Evolutionary conservation across 495 filamentous ascomycete species (phyloP).

Genomic region (Thozetella sp.): DNA sequence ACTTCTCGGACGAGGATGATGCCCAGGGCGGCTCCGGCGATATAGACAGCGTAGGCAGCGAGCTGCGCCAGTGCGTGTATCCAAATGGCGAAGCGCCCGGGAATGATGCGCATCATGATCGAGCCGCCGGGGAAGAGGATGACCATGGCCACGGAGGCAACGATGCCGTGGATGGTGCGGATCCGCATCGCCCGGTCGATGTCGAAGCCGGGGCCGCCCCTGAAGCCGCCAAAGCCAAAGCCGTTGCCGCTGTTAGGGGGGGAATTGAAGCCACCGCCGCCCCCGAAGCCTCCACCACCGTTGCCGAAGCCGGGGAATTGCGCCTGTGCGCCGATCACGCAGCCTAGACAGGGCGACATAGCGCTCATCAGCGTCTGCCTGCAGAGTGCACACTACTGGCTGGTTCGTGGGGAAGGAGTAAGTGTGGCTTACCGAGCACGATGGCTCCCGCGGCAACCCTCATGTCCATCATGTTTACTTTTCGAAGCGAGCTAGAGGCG

Average conservation of each 20-base stretch:
- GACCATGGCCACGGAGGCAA: slow-evolving; percentile 41
- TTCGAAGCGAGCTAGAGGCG: too few species aligned
- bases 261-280: slow-evolving; percentile 3
- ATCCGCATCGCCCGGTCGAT: slow-evolving; percentile 13
- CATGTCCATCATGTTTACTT: background rate
- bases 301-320: background rate
- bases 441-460: background rate
- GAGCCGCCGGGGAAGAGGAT: slow-evolving; percentile 56
- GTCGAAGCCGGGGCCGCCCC: slow-evolving; percentile 18
- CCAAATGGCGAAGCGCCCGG: slow-evolving; percentile 26
- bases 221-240: slow-evolving; percentile 10
- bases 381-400: background rate
- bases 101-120: slow-evolving; percentile 48
- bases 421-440: background rate
- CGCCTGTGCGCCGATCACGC: slow-evolving; percentile 4
- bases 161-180: slow-evolving; percentile 35
- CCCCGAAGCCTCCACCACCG: background rate
- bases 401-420: background rate
- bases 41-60: slow-evolving; percentile 46
- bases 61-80: slow-evolving; percentile 60
- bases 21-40: slow-evolving; percentile 61
- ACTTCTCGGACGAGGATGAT: slow-evolving; percentile 46
- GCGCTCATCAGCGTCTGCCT: background rate
- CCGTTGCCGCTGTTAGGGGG: background rate
- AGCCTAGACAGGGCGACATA: background rate